Conservation (phyloP, 176 grass and related monocot genomes). For the Themeda triandra region DNA sequence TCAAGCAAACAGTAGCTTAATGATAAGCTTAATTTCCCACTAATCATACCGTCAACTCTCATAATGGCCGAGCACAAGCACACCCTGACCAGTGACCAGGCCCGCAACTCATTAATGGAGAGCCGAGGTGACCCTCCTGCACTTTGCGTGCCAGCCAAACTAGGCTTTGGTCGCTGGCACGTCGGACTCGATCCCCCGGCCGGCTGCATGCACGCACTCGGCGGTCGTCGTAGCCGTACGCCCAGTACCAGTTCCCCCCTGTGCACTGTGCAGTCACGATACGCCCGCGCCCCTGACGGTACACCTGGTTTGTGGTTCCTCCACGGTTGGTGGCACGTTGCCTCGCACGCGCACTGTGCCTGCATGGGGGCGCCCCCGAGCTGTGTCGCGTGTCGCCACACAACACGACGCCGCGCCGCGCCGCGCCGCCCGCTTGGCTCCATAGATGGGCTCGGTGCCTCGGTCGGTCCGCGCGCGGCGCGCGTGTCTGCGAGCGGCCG, state of each 20-base stretch:
- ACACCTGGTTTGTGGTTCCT: constrained; percentile 4
- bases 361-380: not conserved
- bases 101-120: not conserved
- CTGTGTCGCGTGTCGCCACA: not conserved
- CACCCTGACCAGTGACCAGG: not conserved
- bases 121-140: not conserved
- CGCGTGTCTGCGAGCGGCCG: no score
- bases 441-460: not conserved
- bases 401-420: not conserved
- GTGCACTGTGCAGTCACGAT: not conserved
- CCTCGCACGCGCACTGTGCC: not conserved
- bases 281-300: not conserved
- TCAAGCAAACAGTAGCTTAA: not conserved
- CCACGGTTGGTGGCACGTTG: not conserved
- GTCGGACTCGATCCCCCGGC: not conserved
- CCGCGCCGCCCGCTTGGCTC: no score
- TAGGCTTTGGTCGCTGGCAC: constrained; percentile 13
- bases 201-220: no score
- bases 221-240: not conserved
- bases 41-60: no score
- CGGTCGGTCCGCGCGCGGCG: not conserved
- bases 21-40: not conserved
- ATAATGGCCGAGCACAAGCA: not conserved
- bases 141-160: constrained; percentile 40
- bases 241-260: not conserved